These are phyloP conservation scores for Chalciporus piperatus DNA, from an alignment of 768 basidiomycete genomes.

Conservation along the genomic window DNA sequence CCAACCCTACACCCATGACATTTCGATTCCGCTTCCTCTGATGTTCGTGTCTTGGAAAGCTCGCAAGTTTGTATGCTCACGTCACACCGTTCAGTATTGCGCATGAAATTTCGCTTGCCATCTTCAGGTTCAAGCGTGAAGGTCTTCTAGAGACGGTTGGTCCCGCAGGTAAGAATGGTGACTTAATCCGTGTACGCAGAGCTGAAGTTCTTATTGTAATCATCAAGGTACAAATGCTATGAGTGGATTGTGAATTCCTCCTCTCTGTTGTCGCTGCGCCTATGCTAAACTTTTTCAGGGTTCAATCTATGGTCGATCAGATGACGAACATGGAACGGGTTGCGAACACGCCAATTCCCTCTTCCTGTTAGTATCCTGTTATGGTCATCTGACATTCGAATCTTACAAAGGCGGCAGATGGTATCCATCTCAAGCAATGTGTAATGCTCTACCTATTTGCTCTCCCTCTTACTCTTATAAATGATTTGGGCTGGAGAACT, in stretches of 20 bases:
- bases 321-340: constrained; percentile 88
- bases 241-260: constrained; percentile 52
- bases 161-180: constrained; percentile 61
- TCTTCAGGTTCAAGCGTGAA: constrained; percentile 75
- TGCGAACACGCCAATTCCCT: constrained; percentile 81
- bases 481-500: constrained; percentile 79
- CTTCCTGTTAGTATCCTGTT: constrained; percentile 52
- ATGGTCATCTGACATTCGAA: neutral
- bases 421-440: constrained; percentile 92
- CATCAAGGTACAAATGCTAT: constrained; percentile 72
- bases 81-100: constrained; percentile 53
- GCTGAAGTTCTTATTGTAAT: neutral
- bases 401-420: constrained; percentile 46
- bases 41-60: constrained; percentile 44
- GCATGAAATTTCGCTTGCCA: constrained; percentile 67
- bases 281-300: constrained; percentile 37
- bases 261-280: neutral
- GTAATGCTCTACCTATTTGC: constrained; percentile 92
- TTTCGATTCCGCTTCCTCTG: constrained; percentile 78
- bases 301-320: constrained; percentile 82
- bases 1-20: constrained; percentile 51
- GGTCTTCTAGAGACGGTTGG: constrained; percentile 88
- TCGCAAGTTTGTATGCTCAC: neutral
- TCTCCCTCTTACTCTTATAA: constrained; percentile 82
- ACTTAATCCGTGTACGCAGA: neutral